phyloP scores from a whole-genome alignment of 2,329 filamentous ascomycete species.

The Sclerotinia borealis region DNA sequence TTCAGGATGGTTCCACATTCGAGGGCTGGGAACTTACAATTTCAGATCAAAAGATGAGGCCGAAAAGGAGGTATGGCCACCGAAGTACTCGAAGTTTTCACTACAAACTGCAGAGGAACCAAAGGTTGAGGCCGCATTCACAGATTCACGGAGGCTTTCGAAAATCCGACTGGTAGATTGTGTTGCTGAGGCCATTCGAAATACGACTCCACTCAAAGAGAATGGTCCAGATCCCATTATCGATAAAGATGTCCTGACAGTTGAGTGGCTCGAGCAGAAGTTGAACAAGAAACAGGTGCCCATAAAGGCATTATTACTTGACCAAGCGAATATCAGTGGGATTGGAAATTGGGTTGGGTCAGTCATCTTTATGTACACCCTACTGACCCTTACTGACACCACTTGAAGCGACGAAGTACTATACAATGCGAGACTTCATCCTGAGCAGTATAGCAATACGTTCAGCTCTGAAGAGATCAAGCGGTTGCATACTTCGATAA shows the following conservation, averaged over 20 bases:
- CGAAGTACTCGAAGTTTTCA: conserved; percentile 82
- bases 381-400: neutral
- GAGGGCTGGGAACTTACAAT: conserved; percentile 69
- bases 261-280: conserved; percentile 66
- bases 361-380: conserved; percentile 22
- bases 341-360: conserved; percentile 94
- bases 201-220: conserved; percentile 72
- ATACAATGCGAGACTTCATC: conserved; percentile 82
- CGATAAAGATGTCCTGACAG: conserved; percentile 70
- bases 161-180: conserved; percentile 80
- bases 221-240: conserved; percentile 92
- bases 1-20: conserved; percentile 77
- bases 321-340: conserved; percentile 83
- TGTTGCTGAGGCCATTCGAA: conserved; percentile 66
- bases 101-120: conserved; percentile 55
- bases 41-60: conserved; percentile 56
- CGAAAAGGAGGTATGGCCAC: conserved; percentile 66
- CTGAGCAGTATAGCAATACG: conserved; percentile 86
- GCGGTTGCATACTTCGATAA: conserved; percentile 64
- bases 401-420: conserved; percentile 69
- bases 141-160: conserved; percentile 73
- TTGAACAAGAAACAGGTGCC: conserved; percentile 74
- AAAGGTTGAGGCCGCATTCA: conserved; percentile 65
- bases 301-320: conserved; percentile 80
- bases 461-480: conserved; percentile 67